Conservation (phyloP, 1,139 yeast genomes). For the Komagataea norvegica region DNA sequence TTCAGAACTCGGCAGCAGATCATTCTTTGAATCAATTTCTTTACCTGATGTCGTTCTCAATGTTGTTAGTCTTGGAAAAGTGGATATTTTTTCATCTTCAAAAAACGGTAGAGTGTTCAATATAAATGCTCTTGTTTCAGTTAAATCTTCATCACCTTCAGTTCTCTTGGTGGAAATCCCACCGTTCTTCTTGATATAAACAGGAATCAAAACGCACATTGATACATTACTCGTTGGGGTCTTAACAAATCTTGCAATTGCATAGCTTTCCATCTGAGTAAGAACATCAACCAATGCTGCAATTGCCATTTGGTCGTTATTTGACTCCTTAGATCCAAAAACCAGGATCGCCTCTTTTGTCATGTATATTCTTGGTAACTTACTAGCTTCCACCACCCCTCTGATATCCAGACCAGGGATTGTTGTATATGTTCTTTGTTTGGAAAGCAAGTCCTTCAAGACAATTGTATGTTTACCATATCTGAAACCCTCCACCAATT, state of each 20-base stretch:
- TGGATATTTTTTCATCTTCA: slow-evolving; percentile 69
- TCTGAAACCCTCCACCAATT: slow-evolving; percentile 49
- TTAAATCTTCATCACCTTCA: slow-evolving; percentile 11
- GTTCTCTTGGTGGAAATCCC: slow-evolving; percentile 13
- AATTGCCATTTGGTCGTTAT: slow-evolving; percentile 42
- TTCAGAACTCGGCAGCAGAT: slow-evolving; percentile 32
- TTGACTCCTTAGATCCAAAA: slow-evolving; percentile 39
- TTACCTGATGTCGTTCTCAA: slow-evolving; percentile 34
- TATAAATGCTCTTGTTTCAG: slow-evolving; percentile 30
- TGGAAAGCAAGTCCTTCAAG: slow-evolving; percentile 41
- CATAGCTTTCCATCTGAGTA: slow-evolving; percentile 43
- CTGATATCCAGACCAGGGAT: slow-evolving; percentile 55
- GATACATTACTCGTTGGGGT: slow-evolving; percentile 45
- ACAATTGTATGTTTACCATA: slow-evolving; percentile 64
- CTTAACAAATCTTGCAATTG: slow-evolving; percentile 59
- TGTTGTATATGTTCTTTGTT: slow-evolving; percentile 38
- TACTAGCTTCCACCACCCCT: slow-evolving; percentile 47
- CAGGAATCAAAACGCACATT: slow-evolving; percentile 56
- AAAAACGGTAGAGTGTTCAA: slow-evolving; percentile 60
- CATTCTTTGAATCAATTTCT: slow-evolving; percentile 25
- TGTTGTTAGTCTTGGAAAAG: slow-evolving; percentile 49
- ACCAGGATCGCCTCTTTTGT: slow-evolving; percentile 58
- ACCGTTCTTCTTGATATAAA: slow-evolving; percentile 25
- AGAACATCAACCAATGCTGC: slow-evolving; percentile 54
- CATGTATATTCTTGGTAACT: slow-evolving; percentile 54